These are phyloP conservation scores for Candida sanyiensis DNA, from an alignment of 805 yeast genomes.

Conservation along the genomic window DNA sequence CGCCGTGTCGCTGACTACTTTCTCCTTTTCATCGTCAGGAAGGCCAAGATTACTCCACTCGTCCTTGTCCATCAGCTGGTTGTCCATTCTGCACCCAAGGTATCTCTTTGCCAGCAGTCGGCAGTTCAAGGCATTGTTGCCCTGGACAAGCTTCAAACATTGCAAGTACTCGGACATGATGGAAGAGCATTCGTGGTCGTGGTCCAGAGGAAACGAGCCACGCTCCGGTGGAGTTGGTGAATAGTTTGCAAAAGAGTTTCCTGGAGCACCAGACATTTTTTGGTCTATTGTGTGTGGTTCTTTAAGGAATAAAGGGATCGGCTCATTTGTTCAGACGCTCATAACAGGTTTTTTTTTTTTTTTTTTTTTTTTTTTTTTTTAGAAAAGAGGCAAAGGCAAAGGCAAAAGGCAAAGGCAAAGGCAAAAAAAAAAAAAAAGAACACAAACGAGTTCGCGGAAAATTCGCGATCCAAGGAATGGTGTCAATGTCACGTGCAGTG, in stretches of 20 bases:
- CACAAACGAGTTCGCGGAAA: too few species aligned
- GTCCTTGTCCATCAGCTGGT: conserved; percentile 55
- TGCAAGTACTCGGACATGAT: conserved; percentile 70
- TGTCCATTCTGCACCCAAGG: conserved; percentile 83
- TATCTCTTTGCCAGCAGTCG: conserved; percentile 77
- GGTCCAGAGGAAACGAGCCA: conserved; percentile 95
- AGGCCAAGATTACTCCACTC: conserved; percentile 59
- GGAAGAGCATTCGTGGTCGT: conserved; percentile 71
- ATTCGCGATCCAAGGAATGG: too few species aligned
- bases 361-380: too few species aligned
- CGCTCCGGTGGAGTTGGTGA: conserved; percentile 92
- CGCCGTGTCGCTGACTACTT: too few species aligned
- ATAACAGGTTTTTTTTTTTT: not conserved
- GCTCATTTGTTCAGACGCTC: too few species aligned
- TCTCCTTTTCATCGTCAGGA: conserved; percentile 40
- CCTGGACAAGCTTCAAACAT: conserved; percentile 72
- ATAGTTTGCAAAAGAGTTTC: conserved; percentile 43
- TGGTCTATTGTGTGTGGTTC: not conserved
- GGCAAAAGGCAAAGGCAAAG: too few species aligned
- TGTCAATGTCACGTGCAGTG: conserved; percentile 1
- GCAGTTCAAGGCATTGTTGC: conserved; percentile 89
- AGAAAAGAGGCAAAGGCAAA: too few species aligned
- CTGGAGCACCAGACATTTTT: conserved; percentile 22
- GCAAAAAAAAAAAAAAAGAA: too few species aligned
- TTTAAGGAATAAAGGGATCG: too few species aligned